phyloP scores from a whole-genome alignment of 176 grass and related monocot genomes.

The Areca catechu region DNA sequence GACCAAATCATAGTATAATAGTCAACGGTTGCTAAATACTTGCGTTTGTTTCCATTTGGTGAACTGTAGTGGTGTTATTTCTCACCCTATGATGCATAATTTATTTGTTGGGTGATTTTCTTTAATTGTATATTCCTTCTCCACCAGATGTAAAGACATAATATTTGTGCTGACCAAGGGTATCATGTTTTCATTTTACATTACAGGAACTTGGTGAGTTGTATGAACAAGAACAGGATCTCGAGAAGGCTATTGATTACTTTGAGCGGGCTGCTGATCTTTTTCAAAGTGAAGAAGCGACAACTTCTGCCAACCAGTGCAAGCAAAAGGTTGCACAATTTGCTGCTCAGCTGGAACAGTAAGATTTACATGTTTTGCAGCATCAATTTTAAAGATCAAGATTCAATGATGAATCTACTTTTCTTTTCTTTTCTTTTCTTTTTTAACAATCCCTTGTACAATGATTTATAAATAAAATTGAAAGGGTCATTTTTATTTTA shows the following conservation, averaged over 20 bases:
- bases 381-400: not conserved
- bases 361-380: slow-evolving; percentile 30
- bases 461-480: too few relatives aligned
- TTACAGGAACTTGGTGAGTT: slow-evolving; percentile 88
- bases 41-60: too few relatives aligned
- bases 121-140: too few relatives aligned
- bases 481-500: too few relatives aligned
- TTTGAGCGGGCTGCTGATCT: slow-evolving; percentile 83
- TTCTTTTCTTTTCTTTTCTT: too few relatives aligned
- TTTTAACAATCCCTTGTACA: not conserved
- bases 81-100: too few relatives aligned
- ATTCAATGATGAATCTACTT: not conserved
- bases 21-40: too few relatives aligned
- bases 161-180: not conserved
- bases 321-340: slow-evolving; percentile 93
- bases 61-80: too few relatives aligned
- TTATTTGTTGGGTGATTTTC: too few relatives aligned
- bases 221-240: slow-evolving; percentile 90
- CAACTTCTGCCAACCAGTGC: slow-evolving; percentile 71
- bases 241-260: slow-evolving; percentile 73
- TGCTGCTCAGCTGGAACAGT: slow-evolving; percentile 96
- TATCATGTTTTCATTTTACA: slow-evolving; percentile 21
- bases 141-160: too few relatives aligned
- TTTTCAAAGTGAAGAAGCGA: slow-evolving; percentile 76
- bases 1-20: too few relatives aligned